Conservation (phyloP, 2,329 filamentous ascomycete genomes). For the Xylaria sp. region DNA sequence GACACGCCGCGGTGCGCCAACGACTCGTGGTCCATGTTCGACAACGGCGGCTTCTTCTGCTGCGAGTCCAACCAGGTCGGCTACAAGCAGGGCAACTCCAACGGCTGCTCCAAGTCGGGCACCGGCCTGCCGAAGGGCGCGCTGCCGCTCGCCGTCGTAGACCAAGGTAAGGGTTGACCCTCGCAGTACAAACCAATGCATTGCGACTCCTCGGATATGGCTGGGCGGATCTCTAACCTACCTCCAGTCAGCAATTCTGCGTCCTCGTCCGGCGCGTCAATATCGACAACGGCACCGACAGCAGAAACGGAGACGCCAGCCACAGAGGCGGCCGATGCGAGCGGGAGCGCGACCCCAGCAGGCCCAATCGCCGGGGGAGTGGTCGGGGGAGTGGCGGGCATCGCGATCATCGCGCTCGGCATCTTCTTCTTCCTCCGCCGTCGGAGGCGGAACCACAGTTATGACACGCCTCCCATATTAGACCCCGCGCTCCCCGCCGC, state of each 20-base stretch:
- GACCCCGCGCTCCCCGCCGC: background rate
- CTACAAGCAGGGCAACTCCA: conserved; percentile 10
- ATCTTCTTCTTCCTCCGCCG: conserved; percentile 13
- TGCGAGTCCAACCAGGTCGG: conserved; percentile 24
- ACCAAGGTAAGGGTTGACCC: conserved; percentile 26
- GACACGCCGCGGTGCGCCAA: conserved; percentile 24
- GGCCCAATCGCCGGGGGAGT: conserved; percentile 22
- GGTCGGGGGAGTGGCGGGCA: conserved; percentile 15
- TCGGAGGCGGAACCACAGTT: background rate
- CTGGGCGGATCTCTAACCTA: background rate
- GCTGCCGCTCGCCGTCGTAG: conserved; percentile 16
- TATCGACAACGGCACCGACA: conserved; percentile 1
- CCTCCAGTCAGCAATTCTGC: background rate
- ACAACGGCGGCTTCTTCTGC: conserved; percentile 27
- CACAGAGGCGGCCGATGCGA: conserved; percentile 3
- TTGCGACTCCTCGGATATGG: background rate
- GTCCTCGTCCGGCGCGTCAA: conserved; percentile 2
- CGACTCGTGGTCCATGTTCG: conserved; percentile 26
- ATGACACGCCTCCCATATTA: background rate
- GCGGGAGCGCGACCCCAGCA: background rate
- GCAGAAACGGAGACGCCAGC: background rate
- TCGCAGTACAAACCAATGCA: too few relatives aligned
- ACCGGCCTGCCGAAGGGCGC: conserved; percentile 15
- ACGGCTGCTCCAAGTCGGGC: conserved; percentile 22
- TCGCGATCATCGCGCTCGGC: conserved; percentile 14